Percentiles rank a stretch among this genome's conserved stretches.
phyloP scores from a whole-genome alignment of 2,329 filamentous ascomycete genomes.

The Tolypocladium guangdongense region DNA sequence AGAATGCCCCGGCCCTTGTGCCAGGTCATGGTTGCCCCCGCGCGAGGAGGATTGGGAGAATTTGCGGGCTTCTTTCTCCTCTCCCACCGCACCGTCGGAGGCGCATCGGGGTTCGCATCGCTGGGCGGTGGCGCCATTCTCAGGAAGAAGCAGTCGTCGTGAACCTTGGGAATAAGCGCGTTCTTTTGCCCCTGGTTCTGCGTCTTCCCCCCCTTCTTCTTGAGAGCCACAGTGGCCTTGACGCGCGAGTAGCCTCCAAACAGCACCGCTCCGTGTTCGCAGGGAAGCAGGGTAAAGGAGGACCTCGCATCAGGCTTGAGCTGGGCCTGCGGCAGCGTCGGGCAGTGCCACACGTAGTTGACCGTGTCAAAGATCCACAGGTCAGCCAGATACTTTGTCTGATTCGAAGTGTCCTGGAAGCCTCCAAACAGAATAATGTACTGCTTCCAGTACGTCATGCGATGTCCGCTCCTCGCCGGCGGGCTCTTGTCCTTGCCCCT shows the following conservation, averaged over 20 bases:
- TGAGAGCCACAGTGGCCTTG: slow-evolving; percentile 58
- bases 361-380: slow-evolving; percentile 92
- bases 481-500: slow-evolving; percentile 69
- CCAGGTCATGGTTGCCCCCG: slow-evolving; percentile 85
- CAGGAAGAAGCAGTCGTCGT: slow-evolving; percentile 92
- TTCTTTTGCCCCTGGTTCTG: slow-evolving; percentile 54
- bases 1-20: slow-evolving; percentile 88
- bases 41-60: slow-evolving; percentile 68
- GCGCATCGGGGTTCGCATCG: slow-evolving; percentile 53
- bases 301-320: slow-evolving; percentile 85
- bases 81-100: slow-evolving; percentile 79
- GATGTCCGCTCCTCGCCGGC: slow-evolving; percentile 78
- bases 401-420: slow-evolving; percentile 92
- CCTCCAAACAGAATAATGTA: slow-evolving; percentile 94
- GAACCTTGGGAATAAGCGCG: slow-evolving; percentile 74
- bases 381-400: slow-evolving; percentile 88
- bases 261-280: slow-evolving; percentile 79
- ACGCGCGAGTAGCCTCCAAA: slow-evolving; percentile 92
- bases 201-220: slow-evolving; percentile 46
- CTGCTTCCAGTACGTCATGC: slow-evolving; percentile 96
- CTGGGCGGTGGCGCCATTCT: slow-evolving; percentile 62
- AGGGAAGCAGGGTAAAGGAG: slow-evolving; percentile 83
- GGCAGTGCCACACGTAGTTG: slow-evolving; percentile 75
- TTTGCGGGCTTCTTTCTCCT: slow-evolving; percentile 87
- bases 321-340: slow-evolving; percentile 62